Percentiles rank a stretch among this genome's conserved stretches.
Evolutionary conservation across 768 basidiomycete species (phyloP).

Genomic region (Neoboletus subvelutipes): DNA sequence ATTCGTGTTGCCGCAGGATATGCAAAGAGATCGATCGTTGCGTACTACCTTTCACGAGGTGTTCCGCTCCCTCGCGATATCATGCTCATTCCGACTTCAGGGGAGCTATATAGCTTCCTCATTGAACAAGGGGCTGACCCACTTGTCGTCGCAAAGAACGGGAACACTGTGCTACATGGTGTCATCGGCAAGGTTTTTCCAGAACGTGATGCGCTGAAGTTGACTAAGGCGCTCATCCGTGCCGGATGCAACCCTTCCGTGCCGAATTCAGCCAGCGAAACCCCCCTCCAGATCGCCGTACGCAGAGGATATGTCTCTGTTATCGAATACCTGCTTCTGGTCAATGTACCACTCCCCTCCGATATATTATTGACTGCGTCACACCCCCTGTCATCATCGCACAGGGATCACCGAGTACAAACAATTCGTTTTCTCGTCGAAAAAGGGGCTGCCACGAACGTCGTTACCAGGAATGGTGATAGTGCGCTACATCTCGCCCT

Average conservation of each 20-base stretch:
- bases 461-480: neutral
- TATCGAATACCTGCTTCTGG: neutral
- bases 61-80: neutral
- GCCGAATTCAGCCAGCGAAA: too few relatives aligned
- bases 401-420: neutral
- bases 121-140: neutral
- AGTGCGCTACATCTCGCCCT: neutral
- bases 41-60: neutral
- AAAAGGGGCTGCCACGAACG: neutral
- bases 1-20: neutral
- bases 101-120: neutral
- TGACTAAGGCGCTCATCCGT: neutral
- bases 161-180: neutral
- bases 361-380: neutral
- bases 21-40: neutral
- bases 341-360: neutral
- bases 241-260: too few relatives aligned
- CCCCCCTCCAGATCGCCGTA: too few relatives aligned
- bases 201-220: neutral
- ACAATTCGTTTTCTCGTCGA: neutral
- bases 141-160: neutral
- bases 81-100: neutral
- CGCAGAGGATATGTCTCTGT: neutral
- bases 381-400: neutral
- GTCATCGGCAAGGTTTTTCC: neutral